These are phyloP conservation scores for Tetracladium marchalianum DNA, from an alignment of 495 filamentous ascomycete genomes.

Conservation along the genomic window DNA sequence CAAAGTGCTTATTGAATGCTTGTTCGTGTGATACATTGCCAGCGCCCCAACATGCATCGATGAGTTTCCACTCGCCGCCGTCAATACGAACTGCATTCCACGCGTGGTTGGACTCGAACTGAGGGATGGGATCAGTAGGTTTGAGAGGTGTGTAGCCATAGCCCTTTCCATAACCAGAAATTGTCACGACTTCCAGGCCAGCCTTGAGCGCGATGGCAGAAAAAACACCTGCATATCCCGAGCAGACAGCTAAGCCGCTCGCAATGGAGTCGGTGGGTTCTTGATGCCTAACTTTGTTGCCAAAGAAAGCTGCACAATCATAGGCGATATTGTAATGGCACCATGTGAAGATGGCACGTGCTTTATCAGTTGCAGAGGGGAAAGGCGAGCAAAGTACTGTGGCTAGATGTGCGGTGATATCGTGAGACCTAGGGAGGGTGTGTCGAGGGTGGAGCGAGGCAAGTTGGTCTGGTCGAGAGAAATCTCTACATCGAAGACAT, in stretches of 20 bases:
- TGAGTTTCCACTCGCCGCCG: conserved; percentile 77
- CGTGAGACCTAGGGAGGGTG: conserved; percentile 45
- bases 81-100: conserved; percentile 93
- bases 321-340: conserved; percentile 89
- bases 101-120: conserved; percentile 56
- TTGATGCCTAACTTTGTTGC: conserved; percentile 50
- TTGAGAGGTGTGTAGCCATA: conserved; percentile 51
- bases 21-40: conserved; percentile 42
- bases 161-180: conserved; percentile 82
- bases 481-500: conserved; percentile 82
- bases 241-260: conserved; percentile 76
- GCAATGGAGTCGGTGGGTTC: conserved; percentile 58
- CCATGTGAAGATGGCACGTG: conserved; percentile 88
- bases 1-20: conserved; percentile 60
- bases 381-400: conserved; percentile 70
- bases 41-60: conserved; percentile 91
- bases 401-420: conserved; percentile 60
- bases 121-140: conserved; percentile 47
- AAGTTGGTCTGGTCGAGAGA: conserved; percentile 66
- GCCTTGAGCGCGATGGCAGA: conserved; percentile 59
- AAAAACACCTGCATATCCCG: conserved; percentile 84
- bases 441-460: conserved; percentile 67
- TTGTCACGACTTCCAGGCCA: conserved; percentile 60
- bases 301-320: conserved; percentile 69
- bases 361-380: conserved; percentile 75